Percentiles rank a stretch among this genome's conserved stretches.
These are phyloP conservation scores for Terfezia boudieri DNA, from an alignment of 495 filamentous ascomycete genomes.

Conservation along the genomic window DNA sequence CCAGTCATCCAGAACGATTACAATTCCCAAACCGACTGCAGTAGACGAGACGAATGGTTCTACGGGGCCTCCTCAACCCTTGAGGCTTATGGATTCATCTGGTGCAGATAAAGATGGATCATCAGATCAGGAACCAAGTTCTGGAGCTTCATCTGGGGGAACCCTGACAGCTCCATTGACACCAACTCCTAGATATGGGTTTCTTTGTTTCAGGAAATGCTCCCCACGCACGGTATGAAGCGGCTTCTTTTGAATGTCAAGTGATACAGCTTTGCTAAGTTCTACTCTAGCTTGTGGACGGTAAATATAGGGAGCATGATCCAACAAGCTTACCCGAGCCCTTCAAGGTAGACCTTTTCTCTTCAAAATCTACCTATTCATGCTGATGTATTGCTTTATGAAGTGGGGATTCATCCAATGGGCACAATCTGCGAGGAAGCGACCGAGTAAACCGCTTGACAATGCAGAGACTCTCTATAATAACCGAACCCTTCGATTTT, in stretches of 20 bases:
- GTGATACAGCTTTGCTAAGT: not conserved
- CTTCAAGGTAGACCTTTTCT: constrained; percentile 3
- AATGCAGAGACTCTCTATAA: constrained; percentile 10
- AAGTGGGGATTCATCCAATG: constrained; percentile 11
- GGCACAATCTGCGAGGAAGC: constrained; percentile 5
- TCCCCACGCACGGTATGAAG: too few species aligned
- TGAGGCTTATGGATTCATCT: too few species aligned
- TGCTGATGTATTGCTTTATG: not conserved
- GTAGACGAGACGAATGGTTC: too few species aligned
- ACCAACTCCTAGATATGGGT: too few species aligned
- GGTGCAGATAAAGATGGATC: too few species aligned
- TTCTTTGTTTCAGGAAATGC: too few species aligned
- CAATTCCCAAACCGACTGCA: too few species aligned
- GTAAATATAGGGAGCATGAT: constrained; percentile 7
- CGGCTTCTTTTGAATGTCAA: not conserved
- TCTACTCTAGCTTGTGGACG: constrained; percentile 7
- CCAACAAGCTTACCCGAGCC: constrained; percentile 10
- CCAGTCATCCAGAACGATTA: too few species aligned
- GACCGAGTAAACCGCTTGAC: constrained; percentile 1
- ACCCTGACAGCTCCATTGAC: too few species aligned
- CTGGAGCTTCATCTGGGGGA: too few species aligned
- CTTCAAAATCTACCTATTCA: not conserved
- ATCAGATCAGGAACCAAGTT: too few species aligned
- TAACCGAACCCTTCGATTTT: constrained; percentile 11
- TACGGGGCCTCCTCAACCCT: too few species aligned